Conservation (phyloP, 2,329 filamentous ascomycete species). For the Pyricularia pennisetigena region DNA sequence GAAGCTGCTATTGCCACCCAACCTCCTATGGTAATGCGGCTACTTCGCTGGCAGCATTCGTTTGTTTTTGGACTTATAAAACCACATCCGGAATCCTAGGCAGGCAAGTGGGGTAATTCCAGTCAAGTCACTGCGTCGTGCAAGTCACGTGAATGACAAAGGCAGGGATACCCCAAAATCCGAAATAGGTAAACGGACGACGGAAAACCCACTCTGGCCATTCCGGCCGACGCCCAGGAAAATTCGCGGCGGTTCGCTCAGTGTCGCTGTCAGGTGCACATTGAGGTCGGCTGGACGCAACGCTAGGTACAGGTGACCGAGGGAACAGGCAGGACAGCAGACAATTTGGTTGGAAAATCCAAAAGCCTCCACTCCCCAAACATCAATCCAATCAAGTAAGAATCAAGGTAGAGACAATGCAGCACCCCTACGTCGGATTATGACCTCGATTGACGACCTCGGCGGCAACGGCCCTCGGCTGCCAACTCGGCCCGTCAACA, state of each 20-base stretch:
- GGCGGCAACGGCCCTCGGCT: not conserved
- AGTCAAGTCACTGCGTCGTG: not conserved
- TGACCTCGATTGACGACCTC: conserved; percentile 1
- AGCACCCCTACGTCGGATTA: not conserved
- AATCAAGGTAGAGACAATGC: not conserved
- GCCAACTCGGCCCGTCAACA: conserved; percentile 1
- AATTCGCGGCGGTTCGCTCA: not conserved
- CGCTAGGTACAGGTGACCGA: not conserved
- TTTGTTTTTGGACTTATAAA: no score
- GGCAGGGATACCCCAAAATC: not conserved
- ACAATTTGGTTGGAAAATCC: not conserved
- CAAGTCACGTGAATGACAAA: not conserved
- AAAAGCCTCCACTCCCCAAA: not conserved
- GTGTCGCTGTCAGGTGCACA: not conserved
- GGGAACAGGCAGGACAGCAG: not conserved
- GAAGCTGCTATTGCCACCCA: no score
- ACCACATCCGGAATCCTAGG: no score
- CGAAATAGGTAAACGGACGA: not conserved
- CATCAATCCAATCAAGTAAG: not conserved
- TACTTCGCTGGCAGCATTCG: no score
- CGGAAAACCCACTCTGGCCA: not conserved
- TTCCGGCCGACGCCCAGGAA: not conserved
- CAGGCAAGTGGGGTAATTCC: not conserved
- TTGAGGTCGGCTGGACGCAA: not conserved
- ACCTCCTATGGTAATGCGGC: no score